Conservation (phyloP, 257 asterid species). For the Plantago elongata region DNA sequence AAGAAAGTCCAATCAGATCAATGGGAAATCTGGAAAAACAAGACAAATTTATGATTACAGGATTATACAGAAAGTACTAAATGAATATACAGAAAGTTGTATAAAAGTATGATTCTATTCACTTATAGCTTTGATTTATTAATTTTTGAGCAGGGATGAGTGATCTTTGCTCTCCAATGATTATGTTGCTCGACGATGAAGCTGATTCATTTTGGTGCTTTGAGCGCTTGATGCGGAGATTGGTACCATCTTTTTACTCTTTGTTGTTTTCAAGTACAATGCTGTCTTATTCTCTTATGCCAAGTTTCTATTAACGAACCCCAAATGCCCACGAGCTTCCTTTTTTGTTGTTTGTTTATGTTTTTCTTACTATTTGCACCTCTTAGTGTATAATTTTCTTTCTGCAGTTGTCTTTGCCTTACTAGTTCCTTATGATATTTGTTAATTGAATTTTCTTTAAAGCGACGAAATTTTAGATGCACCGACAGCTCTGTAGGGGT, state of each 20-base stretch:
- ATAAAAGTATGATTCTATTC: background rate
- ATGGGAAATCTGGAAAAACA: no score
- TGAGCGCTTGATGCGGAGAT: slow-evolving; percentile 77
- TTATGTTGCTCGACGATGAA: slow-evolving; percentile 78
- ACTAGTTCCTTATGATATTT: slow-evolving; percentile 6
- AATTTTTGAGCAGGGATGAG: slow-evolving; percentile 70
- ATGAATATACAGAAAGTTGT: no score
- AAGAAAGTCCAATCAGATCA: no score
- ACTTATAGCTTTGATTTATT: background rate
- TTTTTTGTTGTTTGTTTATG: background rate
- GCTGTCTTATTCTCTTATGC: slow-evolving; percentile 14
- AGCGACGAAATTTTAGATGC: slow-evolving; percentile 99
- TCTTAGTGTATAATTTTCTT: slow-evolving; percentile 15
- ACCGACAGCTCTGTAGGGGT: slow-evolving; percentile 84
- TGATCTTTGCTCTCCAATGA: slow-evolving; percentile 96
- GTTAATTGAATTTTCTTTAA: slow-evolving; percentile 30
- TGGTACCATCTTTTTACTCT: slow-evolving; percentile 40
- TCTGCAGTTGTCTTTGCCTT: slow-evolving; percentile 6
- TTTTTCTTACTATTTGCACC: slow-evolving; percentile 8
- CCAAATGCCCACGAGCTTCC: no score
- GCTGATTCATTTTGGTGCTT: slow-evolving; percentile 99
- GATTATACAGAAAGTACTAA: no score
- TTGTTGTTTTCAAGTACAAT: slow-evolving; percentile 7
- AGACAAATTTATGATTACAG: no score
- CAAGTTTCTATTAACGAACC: slow-evolving; percentile 3